phyloP scores from a whole-genome alignment of 805 yeast genomes.

The Starmerella potacharoeniae region DNA sequence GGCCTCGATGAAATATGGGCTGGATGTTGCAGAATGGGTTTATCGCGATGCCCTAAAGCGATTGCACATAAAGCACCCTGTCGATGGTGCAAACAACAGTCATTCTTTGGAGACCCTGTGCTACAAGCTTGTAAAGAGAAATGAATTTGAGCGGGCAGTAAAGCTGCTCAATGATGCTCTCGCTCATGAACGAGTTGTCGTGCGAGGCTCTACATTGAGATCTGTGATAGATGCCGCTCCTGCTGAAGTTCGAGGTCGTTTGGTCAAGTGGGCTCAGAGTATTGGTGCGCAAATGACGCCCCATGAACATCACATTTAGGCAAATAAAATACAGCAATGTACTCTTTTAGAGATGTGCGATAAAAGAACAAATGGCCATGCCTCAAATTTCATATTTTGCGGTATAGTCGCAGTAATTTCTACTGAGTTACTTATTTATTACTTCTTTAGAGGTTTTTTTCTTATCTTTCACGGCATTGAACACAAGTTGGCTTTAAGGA shows the following conservation, averaged over 20 bases:
- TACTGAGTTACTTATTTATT: not conserved
- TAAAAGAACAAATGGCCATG: too few relatives aligned
- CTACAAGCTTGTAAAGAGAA: conserved; percentile 2
- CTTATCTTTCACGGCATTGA: not conserved
- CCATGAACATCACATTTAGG: too few relatives aligned
- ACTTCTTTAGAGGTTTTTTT: not conserved
- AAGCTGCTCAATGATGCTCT: conserved; percentile 14
- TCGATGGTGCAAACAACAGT: conserved; percentile 12
- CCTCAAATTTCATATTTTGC: too few relatives aligned
- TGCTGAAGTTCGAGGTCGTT: not conserved
- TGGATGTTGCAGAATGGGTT: conserved; percentile 20
- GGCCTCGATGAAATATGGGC: conserved; percentile 7
- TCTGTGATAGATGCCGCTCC: conserved; percentile 13
- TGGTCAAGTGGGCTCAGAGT: conserved; percentile 3
- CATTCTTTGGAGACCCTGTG: conserved; percentile 18
- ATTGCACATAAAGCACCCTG: conserved; percentile 9
- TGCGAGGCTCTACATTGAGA: conserved; percentile 9
- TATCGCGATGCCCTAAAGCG: conserved; percentile 14
- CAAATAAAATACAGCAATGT: too few relatives aligned
- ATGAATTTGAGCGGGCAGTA: conserved; percentile 18
- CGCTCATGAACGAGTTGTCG: not conserved
- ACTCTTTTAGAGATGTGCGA: too few relatives aligned
- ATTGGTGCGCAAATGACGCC: not conserved
- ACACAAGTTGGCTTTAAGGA: not conserved
- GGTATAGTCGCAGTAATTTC: too few relatives aligned